Evolutionary conservation across 1,139 yeast species (phyloP).

Genomic region (Nadsonia commutata): DNA sequence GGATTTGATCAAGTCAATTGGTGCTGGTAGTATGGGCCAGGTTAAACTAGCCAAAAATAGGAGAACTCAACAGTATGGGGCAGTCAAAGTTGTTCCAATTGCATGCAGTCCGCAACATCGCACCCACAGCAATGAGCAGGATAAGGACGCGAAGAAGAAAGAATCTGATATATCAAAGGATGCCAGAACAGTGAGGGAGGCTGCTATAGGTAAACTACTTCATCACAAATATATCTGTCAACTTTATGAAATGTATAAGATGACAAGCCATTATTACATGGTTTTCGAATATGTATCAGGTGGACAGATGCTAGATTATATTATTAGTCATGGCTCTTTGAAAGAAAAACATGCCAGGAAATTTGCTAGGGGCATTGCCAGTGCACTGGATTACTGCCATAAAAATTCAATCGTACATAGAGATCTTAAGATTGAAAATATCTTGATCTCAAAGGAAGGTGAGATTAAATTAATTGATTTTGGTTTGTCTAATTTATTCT

Average conservation of each 20-base stretch:
- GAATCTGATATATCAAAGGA: slow-evolving; percentile 87
- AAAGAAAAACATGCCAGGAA: slow-evolving; percentile 90
- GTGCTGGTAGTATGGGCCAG: slow-evolving; percentile 99
- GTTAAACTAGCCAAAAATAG: slow-evolving; percentile 87
- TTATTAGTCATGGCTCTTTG: slow-evolving; percentile 88
- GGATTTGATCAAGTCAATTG: slow-evolving; percentile 90
- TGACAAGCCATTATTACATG: slow-evolving; percentile 96
- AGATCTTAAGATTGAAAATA: slow-evolving; percentile 91
- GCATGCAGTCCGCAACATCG: not conserved
- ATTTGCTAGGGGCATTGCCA: slow-evolving; percentile 88
- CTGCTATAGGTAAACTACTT: slow-evolving; percentile 78
- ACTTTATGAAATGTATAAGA: slow-evolving; percentile 83
- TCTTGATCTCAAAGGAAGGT: slow-evolving; percentile 85
- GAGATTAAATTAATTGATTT: slow-evolving; percentile 93
- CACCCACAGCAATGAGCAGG: not conserved
- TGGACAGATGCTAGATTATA: slow-evolving; percentile 94
- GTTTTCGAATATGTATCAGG: slow-evolving; percentile 94
- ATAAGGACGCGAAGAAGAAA: slow-evolving; percentile 43
- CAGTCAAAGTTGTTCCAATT: slow-evolving; percentile 29
- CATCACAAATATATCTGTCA: slow-evolving; percentile 91
- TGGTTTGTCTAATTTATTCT: slow-evolving; percentile 80
- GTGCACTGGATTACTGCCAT: slow-evolving; percentile 89
- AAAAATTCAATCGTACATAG: slow-evolving; percentile 90
- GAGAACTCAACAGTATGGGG: slow-evolving; percentile 70
- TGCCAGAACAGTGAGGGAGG: slow-evolving; percentile 84